Evolutionary conservation across 768 basidiomycete species (phyloP), one percentile per base, ranked within the genome.

Genomic region (Coprinellus aureogranulatus): DNA sequence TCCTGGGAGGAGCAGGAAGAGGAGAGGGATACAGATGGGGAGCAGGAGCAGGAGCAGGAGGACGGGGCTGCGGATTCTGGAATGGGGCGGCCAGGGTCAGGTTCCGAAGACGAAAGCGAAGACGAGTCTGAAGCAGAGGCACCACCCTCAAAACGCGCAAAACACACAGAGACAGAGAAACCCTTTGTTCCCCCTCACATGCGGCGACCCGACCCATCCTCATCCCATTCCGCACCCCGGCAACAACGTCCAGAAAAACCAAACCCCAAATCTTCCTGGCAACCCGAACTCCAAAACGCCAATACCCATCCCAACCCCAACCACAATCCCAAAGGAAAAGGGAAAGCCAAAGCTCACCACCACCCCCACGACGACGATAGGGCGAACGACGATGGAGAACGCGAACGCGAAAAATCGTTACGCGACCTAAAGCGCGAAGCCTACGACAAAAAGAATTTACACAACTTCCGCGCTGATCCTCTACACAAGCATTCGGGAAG

Each of bases 361-460:
- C 60, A 62, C 9, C 57, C 57, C 53, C 62, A 60, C 12, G 49
- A 60, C 22, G 58, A 61, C 41, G 54, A 45, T n/a, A n/a, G 12
- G 58, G 58, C 28, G 42, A 55, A n/a, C n/a, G n/a, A n/a, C n/a
- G 54, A 64, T 58, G 55, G 16, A 34, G 50, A 49, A 27, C 28
- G n/a, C n/a, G n/a, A n/a, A n/a, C n/a, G 45, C 45, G 12, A 46
- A 67, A n/a, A 62, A 70, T 59, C 63, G 46, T 56, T 76, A 25
- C 85, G 88, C 51, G 83, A 89, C 50, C 77, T 89, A 18, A 81
- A 79, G 54, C 79, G 73, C 55, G 72, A 81, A 66, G 88, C 88
- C 2, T 89, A 91, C 66, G 82, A 85, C 8, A 75, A 72, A 26
- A 71, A 77, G 26, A 79, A 83, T 4, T 70, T 86, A 31, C 87